Conservation (phyloP, 2,329 filamentous ascomycete genomes). For the Sclerotinia glacialis region DNA sequence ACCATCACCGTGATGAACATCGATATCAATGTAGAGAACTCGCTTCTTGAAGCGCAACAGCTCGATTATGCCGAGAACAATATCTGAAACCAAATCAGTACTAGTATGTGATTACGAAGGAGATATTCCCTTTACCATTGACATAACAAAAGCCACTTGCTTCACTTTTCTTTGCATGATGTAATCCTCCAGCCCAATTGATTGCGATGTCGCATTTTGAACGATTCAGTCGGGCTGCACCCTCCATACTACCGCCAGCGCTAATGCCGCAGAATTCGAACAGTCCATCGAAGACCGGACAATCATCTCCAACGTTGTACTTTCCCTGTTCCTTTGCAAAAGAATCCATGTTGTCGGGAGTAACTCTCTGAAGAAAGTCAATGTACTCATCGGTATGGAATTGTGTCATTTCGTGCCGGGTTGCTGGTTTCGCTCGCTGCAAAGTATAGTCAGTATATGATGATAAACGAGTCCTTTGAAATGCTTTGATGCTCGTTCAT, state of each 20-base stretch:
- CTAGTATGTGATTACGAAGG: slow-evolving; percentile 21
- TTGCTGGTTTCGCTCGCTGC: slow-evolving; percentile 81
- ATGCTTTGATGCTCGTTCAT: neutral
- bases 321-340: slow-evolving; percentile 87
- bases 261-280: slow-evolving; percentile 96
- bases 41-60: slow-evolving; percentile 86
- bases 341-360: slow-evolving; percentile 96
- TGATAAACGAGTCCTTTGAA: neutral
- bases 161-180: slow-evolving; percentile 96
- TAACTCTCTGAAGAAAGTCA: slow-evolving; percentile 90
- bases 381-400: slow-evolving; percentile 97
- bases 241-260: slow-evolving; percentile 89
- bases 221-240: slow-evolving; percentile 83
- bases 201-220: slow-evolving; percentile 95
- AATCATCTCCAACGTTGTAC: slow-evolving; percentile 96
- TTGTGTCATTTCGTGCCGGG: slow-evolving; percentile 82
- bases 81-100: slow-evolving; percentile 63
- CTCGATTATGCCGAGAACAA: slow-evolving; percentile 92
- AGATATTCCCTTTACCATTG: slow-evolving; percentile 63
- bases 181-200: slow-evolving; percentile 96
- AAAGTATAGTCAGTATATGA: slow-evolving; percentile 22
- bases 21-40: slow-evolving; percentile 96
- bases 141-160: slow-evolving; percentile 98
- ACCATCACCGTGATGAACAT: slow-evolving; percentile 90
- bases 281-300: slow-evolving; percentile 95